Evolutionary conservation across 139 green algal species (phyloP).

Genomic region (Chlamydomonas incerta): DNA sequence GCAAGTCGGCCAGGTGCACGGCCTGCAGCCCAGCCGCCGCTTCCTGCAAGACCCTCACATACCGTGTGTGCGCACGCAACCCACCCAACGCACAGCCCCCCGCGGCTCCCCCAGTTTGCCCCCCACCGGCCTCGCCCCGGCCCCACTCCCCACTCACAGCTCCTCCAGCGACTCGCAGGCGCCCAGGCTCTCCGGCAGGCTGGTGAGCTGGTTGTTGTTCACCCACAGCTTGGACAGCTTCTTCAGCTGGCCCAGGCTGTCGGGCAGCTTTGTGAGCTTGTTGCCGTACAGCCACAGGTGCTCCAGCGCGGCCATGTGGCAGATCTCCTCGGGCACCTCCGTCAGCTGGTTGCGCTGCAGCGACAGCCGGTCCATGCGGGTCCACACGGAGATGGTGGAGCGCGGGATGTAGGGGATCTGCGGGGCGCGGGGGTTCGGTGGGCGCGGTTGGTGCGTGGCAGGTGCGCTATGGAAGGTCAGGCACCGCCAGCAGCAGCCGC

Average conservation of each 20-base stretch:
- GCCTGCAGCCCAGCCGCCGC: too few species aligned
- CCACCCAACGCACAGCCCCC: too few species aligned
- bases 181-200: neutral
- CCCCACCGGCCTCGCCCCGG: too few species aligned
- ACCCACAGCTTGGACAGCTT: neutral
- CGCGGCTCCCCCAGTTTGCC: too few species aligned
- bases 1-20: too few species aligned
- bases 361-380: neutral
- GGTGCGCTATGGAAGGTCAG: too few species aligned
- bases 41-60: too few species aligned
- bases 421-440: too few species aligned
- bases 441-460: too few species aligned
- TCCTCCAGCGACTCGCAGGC: neutral
- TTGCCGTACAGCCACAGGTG: slow-evolving; percentile 12
- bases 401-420: neutral
- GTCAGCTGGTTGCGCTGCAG: slow-evolving; percentile 15
- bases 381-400: neutral
- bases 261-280: neutral
- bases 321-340: neutral
- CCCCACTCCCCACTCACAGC: neutral
- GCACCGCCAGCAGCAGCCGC: too few species aligned
- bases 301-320: neutral
- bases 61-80: too few species aligned
- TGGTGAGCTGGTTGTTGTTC: neutral
- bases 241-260: neutral